Base-by-base conservation (phyloP, 2,329 filamentous ascomycete genomes). In the Alternaria longipes region DNA sequence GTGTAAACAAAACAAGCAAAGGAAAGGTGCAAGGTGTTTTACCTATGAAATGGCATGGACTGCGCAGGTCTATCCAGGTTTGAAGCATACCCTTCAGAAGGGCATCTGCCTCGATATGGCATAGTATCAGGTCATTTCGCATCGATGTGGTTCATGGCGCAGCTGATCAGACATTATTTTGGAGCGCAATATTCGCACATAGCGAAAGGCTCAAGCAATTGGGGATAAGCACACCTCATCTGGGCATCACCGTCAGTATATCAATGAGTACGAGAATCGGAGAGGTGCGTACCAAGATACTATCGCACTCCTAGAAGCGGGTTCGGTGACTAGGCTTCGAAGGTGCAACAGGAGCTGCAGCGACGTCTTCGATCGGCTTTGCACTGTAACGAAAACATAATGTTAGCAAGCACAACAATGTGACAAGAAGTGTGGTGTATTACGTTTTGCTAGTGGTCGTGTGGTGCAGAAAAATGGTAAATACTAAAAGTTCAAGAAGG, bases 401-500 rank as follows among this genome's bases (percentile, higher is more conserved):
- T 16, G 60, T 65, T 40, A 65, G 63, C 60, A 58, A 58, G 38
- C 46, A 56, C 56, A 55, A 49, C 22, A 56, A 54, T 38, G 30
- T 51, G n/a, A 32, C 54, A 54, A 70, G 65, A 64, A 65, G 56
- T 64, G 61, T 69, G 70, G 67, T 69, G 65, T 61, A 70, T 73
- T 73, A 73, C 70, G 67, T 73, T 73, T 70, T 66, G 65, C 64
- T 67, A 69, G 67, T 59, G 47, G 63, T 44, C 56, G 62, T 65
- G 69, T 61, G 64, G 67, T 64, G 64, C 56, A 66, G 63, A 62
- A 62, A 60, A 58, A 52, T 60, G 63, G 41, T 60, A 65, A 66
- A 60, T 24, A 46, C 44, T 45, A 54, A 66, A 66, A 68, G 60
- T 54, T 57, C 51, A 59, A 49, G 34, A 52, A 54, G 34, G 62